phyloP scores from a whole-genome alignment of 495 filamentous ascomycete species.

The Neurospora sp. region DNA sequence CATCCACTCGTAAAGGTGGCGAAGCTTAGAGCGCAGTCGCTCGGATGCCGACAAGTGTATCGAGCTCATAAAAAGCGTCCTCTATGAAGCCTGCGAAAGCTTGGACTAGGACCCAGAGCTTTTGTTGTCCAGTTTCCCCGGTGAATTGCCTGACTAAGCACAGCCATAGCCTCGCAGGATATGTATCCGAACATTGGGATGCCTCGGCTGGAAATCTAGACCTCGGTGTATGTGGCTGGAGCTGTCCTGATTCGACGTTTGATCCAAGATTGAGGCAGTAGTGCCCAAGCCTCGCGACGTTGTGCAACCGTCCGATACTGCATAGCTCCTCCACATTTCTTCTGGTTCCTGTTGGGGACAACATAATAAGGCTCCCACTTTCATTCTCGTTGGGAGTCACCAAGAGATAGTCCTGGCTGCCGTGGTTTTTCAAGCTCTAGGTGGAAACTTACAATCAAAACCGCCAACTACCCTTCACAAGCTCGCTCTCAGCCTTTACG shows the following conservation, averaged over 20 bases:
- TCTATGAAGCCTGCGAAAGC: not conserved
- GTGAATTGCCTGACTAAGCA: not conserved
- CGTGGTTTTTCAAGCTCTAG: not conserved
- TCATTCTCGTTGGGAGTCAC: too few species aligned
- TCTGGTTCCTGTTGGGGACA: not conserved
- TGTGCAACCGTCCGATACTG: not conserved
- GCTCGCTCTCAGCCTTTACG: not conserved
- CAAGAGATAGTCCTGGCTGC: too few species aligned
- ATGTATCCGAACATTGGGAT: not conserved
- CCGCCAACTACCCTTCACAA: not conserved
- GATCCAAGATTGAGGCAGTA: not conserved
- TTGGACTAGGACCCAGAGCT: not conserved
- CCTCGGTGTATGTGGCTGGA: not conserved
- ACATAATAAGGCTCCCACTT: not conserved
- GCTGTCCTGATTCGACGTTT: not conserved
- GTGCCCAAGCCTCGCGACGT: not conserved
- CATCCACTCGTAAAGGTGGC: not conserved
- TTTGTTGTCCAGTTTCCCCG: not conserved
- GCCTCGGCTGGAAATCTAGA: not conserved
- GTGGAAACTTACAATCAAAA: not conserved
- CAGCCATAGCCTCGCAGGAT: not conserved
- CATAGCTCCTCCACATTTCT: too few species aligned
- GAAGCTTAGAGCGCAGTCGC: not conserved
- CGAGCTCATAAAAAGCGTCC: not conserved
- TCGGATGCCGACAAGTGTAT: not conserved